Conservation (phyloP, 805 yeast genomes). For the Saccharomycopsis sp. region DNA sequence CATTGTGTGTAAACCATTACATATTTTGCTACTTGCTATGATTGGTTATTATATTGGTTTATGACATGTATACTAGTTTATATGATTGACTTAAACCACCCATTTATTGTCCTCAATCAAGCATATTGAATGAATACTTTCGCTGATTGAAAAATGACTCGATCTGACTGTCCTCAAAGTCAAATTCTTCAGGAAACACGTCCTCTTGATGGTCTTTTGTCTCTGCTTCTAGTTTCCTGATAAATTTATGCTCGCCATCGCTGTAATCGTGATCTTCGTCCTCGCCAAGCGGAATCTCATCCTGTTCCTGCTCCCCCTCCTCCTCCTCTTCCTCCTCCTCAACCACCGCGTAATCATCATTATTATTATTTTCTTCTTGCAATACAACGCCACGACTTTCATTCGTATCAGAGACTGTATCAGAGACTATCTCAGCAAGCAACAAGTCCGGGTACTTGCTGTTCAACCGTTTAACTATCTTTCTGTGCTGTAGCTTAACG, state of each 20-base stretch:
- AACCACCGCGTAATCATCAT: neutral
- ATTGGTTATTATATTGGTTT: too few relatives aligned
- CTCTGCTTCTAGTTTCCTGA: neutral
- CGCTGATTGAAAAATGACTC: constrained; percentile 9
- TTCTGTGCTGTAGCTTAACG: neutral
- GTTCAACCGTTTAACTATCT: neutral
- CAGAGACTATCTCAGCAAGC: neutral
- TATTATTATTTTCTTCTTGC: neutral
- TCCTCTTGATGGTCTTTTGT: neutral
- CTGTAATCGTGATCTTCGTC: neutral
- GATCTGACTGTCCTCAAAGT: neutral
- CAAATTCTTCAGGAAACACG: neutral
- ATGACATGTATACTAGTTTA: too few relatives aligned
- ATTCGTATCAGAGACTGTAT: neutral
- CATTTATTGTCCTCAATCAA: neutral
- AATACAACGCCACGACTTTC: neutral
- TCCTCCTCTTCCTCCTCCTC: neutral
- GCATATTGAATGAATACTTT: constrained; percentile 11
- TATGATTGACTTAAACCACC: too few relatives aligned
- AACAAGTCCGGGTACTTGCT: neutral
- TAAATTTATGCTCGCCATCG: neutral
- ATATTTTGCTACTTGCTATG: too few relatives aligned
- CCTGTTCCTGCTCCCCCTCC: neutral
- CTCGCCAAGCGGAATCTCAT: neutral
- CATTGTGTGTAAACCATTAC: too few relatives aligned